Conservation (phyloP, 345 rosid species). For the Syzygium oleosum region DNA sequence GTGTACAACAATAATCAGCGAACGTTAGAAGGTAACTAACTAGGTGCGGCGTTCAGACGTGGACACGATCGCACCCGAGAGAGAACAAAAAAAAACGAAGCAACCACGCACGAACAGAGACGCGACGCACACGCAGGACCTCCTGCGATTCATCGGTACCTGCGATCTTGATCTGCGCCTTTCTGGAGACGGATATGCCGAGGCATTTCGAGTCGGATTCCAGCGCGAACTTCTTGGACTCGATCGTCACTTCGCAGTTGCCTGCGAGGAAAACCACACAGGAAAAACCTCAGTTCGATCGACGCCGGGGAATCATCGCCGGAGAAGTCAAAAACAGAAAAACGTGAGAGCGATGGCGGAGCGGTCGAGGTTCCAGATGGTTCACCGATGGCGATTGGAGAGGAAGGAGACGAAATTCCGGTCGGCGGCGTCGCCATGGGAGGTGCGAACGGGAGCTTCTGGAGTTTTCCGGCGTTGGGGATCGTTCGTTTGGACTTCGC, state of each 20-base stretch:
- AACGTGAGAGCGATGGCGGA: not conserved
- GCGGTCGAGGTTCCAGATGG: not conserved
- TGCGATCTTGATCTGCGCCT: conserved; percentile 30
- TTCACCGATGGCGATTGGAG: conserved; percentile 44
- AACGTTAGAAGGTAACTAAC: not conserved
- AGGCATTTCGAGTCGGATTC: conserved; percentile 30
- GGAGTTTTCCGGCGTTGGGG: not conserved
- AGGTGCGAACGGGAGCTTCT: not conserved
- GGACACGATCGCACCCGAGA: not conserved
- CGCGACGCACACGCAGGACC: not conserved
- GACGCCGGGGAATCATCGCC: not conserved
- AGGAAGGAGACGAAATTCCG: not conserved
- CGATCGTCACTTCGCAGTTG: conserved; percentile 45
- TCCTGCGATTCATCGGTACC: conserved; percentile 14
- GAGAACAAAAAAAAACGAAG: not conserved
- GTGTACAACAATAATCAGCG: not conserved
- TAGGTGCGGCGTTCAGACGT: not conserved
- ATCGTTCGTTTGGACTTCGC: not conserved
- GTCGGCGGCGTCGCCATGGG: conserved; percentile 35
- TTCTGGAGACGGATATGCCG: conserved; percentile 25
- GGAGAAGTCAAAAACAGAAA: not conserved
- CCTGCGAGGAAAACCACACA: conserved; percentile 19
- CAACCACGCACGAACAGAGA: not conserved
- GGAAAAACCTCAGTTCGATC: not conserved
- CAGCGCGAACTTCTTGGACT: conserved; percentile 28